Base-by-base conservation (phyloP, 192 early-diverging fungal species). In the Backusella luteola region DNA sequence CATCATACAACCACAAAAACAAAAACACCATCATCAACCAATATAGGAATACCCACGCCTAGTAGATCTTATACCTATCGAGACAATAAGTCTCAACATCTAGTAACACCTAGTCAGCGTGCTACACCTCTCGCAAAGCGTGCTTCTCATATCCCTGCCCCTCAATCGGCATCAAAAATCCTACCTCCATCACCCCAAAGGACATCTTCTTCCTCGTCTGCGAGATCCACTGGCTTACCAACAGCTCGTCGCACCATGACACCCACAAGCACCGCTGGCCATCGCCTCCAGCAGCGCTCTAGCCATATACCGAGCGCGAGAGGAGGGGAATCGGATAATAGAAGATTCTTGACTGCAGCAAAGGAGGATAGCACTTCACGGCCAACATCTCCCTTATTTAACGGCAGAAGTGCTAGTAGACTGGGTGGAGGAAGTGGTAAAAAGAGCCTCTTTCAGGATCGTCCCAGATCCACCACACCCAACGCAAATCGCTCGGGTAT, bases 101-200 rank as follows among this genome's bases (percentile, higher is more conserved):
- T 46, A 12, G 35, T 23, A 38, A 15, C 75, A 6, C 32, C 67
- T 26, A 26, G 49, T 34, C 15, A 34, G 17, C 44, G 34, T n/a
- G 46, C 46, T 49, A 69, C 34, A 21, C 21, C 56, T 12, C 19
- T 69, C 63, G 2, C 73, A 59, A 73, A 77, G 42, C 73, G 80
- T 53, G 69, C 80, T 11, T 81, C 80, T 11, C 80, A 81, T 74
- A 81, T 81, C 23, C 80, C 80, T 32, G 75, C 80, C 23, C 80
- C 80, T 53, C 34, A 71, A 26, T 73, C 72, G 12, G 7, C 32
- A 5, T 34, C 23, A 23, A 68, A 49, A 7, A n/a, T 17, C 53
- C 42, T 56, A 68, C 35, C 77, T 8, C 71, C 67, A 23, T 56
- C 71, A 67, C 74, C 63, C 19, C 34, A 63, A 17, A 46, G 32